Base-by-base conservation (phyloP, 148 eudicot species). In the Oxyria digyna region DNA sequence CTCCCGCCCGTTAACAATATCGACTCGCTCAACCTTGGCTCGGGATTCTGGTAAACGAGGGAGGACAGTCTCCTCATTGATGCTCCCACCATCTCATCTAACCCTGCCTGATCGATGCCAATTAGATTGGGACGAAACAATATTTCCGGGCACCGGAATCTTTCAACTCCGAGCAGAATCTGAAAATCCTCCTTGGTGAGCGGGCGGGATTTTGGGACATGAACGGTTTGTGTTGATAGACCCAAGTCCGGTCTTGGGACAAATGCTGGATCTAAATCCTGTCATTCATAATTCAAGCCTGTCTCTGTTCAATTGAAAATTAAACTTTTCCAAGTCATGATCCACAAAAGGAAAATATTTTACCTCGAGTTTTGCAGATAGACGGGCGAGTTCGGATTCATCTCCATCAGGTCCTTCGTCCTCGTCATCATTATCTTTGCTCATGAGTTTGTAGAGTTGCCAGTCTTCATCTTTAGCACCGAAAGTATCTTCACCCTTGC, bases 401-500 rank as follows among this genome's bases (percentile, higher is more conserved):
- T 88, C 89, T 76, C 77, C 85, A 79, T 95, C 92, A 17, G 88
- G 88, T 71, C 82, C 85, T 54, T 91, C 96, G 38, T 90, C 98
- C 26, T 91, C 97, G 46, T 87, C 99, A 23, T 95, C 99, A 67
- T 95, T 83, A 71, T 91, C 99, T 85, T 69, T 85, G 81, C 97
- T 84, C 99, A 95, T 91, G 23, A 83, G 82, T 76, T 91, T 95
- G 78, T 95, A 95, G 38, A 95, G 96, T 74, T 95, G 89, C 99
- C 99, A 95, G 78, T 95, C 99, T 82, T 94, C 99, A 77, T 95
- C 97, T 76, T 69, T 91, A 42, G 82, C 81, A 70, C 97, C 99
- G 78, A 95, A 95, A 69, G 93, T 95, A 70, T 95, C 99, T 82
- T 95, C 99, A 35, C 97, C 99, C 76, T 95, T 95, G 43, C 99